phyloP scores from a whole-genome alignment of 2,329 filamentous ascomycete genomes.

The Fusarium nisikadoi region DNA sequence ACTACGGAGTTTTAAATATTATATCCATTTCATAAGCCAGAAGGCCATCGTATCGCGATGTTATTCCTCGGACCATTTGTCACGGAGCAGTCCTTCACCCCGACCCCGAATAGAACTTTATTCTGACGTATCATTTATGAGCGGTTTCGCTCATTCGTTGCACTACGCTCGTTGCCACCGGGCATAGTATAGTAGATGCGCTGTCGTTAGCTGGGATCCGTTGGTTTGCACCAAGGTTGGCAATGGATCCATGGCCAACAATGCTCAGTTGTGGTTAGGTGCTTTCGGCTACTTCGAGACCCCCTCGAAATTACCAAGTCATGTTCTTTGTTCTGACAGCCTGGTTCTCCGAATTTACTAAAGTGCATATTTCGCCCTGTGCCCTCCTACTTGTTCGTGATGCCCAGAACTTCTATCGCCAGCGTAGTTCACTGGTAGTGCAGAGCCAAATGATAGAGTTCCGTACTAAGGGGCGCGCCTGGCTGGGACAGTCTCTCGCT shows the following conservation, averaged over 20 bases:
- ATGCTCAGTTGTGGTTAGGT: neutral
- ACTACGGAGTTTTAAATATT: neutral
- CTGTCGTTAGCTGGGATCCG: slow-evolving; percentile 1
- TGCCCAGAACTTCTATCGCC: neutral
- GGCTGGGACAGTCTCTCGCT: neutral
- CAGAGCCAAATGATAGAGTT: slow-evolving; percentile 4
- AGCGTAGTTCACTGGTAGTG: neutral
- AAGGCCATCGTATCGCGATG: neutral
- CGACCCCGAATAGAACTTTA: neutral
- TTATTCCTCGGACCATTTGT: neutral
- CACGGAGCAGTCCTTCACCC: neutral
- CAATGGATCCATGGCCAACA: neutral
- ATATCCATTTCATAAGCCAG: neutral
- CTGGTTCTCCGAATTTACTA: neutral
- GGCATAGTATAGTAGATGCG: neutral
- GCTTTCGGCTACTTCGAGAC: neutral
- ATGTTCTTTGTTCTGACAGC: slow-evolving; percentile 9
- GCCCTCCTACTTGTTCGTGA: neutral
- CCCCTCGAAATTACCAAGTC: neutral
- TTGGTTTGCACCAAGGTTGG: neutral
- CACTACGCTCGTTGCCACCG: neutral
- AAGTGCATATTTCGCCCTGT: neutral
- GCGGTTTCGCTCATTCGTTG: slow-evolving; percentile 14
- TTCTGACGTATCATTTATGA: slow-evolving; percentile 18
- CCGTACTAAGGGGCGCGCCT: neutral